Conservation (phyloP, 2,329 filamentous ascomycete genomes). For the Alternaria ethzedia region DNA sequence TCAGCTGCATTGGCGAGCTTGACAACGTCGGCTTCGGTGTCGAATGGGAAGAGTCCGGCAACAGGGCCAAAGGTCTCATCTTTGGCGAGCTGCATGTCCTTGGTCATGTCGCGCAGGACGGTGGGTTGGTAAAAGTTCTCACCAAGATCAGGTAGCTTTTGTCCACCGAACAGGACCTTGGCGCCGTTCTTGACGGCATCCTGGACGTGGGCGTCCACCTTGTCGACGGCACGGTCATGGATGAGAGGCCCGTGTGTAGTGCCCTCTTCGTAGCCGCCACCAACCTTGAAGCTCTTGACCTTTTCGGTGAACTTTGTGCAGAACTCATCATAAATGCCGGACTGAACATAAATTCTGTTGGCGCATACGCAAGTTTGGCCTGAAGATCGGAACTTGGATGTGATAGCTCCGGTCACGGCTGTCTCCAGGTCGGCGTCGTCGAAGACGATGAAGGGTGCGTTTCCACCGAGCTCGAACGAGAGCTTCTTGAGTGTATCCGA, state of each 20-base stretch:
- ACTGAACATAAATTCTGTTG: slow-evolving; percentile 82
- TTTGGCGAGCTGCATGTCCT: slow-evolving; percentile 79
- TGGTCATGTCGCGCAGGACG: slow-evolving; percentile 83
- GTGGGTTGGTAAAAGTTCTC: slow-evolving; percentile 90
- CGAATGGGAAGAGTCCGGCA: slow-evolving; percentile 86
- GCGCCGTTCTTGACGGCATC: slow-evolving; percentile 43
- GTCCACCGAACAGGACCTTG: slow-evolving; percentile 59
- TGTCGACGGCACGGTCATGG: slow-evolving; percentile 72
- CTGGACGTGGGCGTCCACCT: slow-evolving; percentile 47
- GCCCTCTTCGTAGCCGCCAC: slow-evolving; percentile 72
- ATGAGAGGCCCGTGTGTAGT: slow-evolving; percentile 84
- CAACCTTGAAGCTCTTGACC: slow-evolving; percentile 76
- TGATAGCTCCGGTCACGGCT: slow-evolving; percentile 82
- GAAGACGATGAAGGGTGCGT: slow-evolving; percentile 96
- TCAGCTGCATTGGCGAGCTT: slow-evolving; percentile 79
- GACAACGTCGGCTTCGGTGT: slow-evolving; percentile 87
- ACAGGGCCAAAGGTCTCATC: slow-evolving; percentile 98
- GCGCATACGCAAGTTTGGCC: slow-evolving; percentile 89
- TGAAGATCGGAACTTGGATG: slow-evolving; percentile 90
- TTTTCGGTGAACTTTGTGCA: slow-evolving; percentile 71
- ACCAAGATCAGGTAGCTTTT: slow-evolving; percentile 75
- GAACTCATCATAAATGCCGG: slow-evolving; percentile 78
- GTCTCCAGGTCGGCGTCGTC: slow-evolving; percentile 89
- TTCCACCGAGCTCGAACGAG: slow-evolving; percentile 91
- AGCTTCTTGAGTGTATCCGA: slow-evolving; percentile 83